These are phyloP conservation scores for Melastoma candidum DNA, from an alignment of 441 rosid species.

Conservation along the genomic window DNA sequence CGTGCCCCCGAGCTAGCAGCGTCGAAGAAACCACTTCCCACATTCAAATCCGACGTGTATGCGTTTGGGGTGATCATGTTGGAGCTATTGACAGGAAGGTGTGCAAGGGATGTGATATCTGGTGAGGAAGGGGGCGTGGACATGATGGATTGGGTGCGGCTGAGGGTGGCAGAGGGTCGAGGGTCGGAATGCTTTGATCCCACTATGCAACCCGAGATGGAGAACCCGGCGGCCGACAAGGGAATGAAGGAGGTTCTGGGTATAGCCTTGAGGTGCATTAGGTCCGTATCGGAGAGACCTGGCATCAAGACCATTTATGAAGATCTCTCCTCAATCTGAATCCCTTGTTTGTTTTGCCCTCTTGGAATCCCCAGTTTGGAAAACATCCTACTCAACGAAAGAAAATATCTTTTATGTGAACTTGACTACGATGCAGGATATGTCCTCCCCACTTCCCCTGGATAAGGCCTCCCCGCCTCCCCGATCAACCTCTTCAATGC, in stretches of 20 bases:
- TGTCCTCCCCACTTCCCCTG: conserved; percentile 35
- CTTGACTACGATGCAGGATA: conserved; percentile 39
- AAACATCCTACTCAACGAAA: no score
- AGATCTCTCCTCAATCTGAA: conserved; percentile 84
- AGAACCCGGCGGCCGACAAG: conserved; percentile 49
- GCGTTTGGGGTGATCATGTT: conserved; percentile 80
- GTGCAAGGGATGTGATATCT: conserved; percentile 88
- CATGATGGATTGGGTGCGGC: conserved; percentile 75
- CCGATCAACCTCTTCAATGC: conserved; percentile 23
- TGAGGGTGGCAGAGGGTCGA: conserved; percentile 63
- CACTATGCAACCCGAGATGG: conserved; percentile 41
- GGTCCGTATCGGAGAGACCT: conserved; percentile 82
- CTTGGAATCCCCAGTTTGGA: no score
- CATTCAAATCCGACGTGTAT: conserved; percentile 91
- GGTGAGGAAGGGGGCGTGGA: conserved; percentile 78
- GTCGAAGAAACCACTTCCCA: conserved; percentile 86
- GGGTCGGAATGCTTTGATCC: conserved; percentile 68
- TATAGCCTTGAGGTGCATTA: conserved; percentile 65
- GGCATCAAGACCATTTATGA: conserved; percentile 95
- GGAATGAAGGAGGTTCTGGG: conserved; percentile 93
- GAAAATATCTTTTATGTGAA: conserved; percentile 4
- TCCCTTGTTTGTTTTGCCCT: no score
- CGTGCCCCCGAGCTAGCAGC: conserved; percentile 90
- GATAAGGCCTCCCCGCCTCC: conserved; percentile 19
- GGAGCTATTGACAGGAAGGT: conserved; percentile 81